Evolutionary conservation across 306 rosid species (phyloP).

Genomic region (Cucurbita moschata): DNA sequence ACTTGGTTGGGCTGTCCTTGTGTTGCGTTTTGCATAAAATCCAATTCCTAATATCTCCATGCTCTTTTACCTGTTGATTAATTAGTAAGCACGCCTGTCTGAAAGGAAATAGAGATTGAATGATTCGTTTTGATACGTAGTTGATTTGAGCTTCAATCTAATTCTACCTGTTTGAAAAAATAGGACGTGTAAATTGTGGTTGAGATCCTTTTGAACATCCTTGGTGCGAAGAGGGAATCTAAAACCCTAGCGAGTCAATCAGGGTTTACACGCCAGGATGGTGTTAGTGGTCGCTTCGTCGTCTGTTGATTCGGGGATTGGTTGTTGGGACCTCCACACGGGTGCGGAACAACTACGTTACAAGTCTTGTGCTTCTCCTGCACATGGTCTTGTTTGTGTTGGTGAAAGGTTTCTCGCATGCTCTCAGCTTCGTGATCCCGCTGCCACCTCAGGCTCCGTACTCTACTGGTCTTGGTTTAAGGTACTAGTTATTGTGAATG

Average conservation of each 20-base stretch:
- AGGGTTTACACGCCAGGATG: conserved; percentile 13
- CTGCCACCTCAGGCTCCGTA: conserved; percentile 35
- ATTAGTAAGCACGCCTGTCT: background rate
- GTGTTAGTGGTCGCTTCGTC: conserved; percentile 70
- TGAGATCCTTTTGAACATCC: background rate
- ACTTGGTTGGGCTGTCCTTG: background rate
- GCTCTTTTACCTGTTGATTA: background rate
- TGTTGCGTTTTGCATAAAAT: background rate
- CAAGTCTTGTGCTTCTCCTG: conserved; percentile 54
- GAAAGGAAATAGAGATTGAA: background rate
- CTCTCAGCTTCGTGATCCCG: conserved; percentile 17
- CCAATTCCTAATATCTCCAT: background rate
- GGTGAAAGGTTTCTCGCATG: conserved; percentile 61
- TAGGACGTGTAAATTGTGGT: background rate
- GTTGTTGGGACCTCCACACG: conserved; percentile 64
- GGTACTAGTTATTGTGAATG: conserved; percentile 15
- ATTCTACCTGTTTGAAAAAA: background rate
- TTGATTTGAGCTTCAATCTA: background rate
- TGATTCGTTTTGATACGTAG: background rate
- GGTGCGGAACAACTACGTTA: conserved; percentile 59
- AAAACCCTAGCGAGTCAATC: background rate
- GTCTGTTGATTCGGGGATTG: conserved; percentile 41
- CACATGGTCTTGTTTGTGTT: conserved; percentile 58
- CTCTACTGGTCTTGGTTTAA: conserved; percentile 73
- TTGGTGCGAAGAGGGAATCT: background rate